phyloP scores from a whole-genome alignment of 2,329 filamentous ascomycete species.

The Microascus cirrosus region DNA sequence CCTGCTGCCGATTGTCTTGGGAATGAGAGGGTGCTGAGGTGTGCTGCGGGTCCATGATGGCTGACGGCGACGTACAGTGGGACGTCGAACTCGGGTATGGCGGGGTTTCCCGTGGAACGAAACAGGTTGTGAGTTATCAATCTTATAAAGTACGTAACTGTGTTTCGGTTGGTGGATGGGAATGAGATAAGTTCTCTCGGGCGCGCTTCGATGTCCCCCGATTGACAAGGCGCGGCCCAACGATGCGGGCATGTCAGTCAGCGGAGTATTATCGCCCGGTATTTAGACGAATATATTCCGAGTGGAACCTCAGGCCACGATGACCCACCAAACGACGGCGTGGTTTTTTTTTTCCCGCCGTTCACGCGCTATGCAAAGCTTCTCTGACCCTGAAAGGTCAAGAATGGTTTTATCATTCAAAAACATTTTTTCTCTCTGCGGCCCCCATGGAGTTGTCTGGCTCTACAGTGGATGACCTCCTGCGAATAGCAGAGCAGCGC shows the following conservation, averaged over 20 bases:
- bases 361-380: neutral
- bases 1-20: conserved; percentile 48
- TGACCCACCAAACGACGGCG: neutral
- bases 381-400: neutral
- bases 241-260: neutral
- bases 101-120: neutral
- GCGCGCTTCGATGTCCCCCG: neutral
- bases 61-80: conserved; percentile 4
- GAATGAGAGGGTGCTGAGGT: conserved; percentile 34
- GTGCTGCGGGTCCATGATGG: conserved; percentile 26
- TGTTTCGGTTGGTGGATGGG: conserved; percentile 14
- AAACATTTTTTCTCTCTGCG: neutral
- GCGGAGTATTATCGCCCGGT: neutral
- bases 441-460: neutral
- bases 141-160: conserved; percentile 12
- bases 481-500: conserved; percentile 20
- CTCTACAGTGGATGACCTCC: conserved; percentile 17
- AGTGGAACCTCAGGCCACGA: neutral
- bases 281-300: neutral
- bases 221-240: neutral
- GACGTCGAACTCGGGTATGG: neutral
- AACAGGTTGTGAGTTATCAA: neutral
- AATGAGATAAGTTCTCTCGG: neutral
- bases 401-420: neutral
- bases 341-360: neutral